Conservation (phyloP, 495 filamentous ascomycete genomes). For the Annulohypoxylon maeteangense region DNA sequence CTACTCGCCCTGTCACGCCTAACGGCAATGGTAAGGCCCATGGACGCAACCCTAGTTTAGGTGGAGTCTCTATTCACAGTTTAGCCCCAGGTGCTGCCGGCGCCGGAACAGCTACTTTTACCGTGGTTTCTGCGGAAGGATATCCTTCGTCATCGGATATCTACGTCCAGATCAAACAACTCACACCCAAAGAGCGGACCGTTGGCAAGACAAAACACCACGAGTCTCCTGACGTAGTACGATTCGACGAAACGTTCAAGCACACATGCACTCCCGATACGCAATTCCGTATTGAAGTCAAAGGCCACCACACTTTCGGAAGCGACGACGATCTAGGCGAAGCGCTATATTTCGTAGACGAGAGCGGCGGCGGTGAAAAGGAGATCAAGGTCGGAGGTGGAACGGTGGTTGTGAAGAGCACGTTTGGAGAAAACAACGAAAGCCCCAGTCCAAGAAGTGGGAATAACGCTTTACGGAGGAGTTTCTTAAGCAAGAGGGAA, state of each 20-base stretch:
- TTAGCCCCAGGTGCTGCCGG: constrained; percentile 67
- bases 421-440: constrained; percentile 60
- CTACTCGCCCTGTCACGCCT: constrained; percentile 51
- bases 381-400: constrained; percentile 74
- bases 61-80: constrained; percentile 67
- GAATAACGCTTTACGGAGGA: constrained; percentile 60
- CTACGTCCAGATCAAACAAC: constrained; percentile 76
- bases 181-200: constrained; percentile 74
- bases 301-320: constrained; percentile 83
- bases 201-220: constrained; percentile 87
- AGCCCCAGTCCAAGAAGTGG: constrained; percentile 47
- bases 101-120: constrained; percentile 81
- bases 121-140: constrained; percentile 79
- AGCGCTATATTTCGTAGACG: constrained; percentile 86
- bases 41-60: constrained; percentile 74
- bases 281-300: constrained; percentile 85
- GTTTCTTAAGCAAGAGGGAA: constrained; percentile 61
- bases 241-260: constrained; percentile 83
- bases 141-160: constrained; percentile 83
- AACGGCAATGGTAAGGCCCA: constrained; percentile 61
- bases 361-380: constrained; percentile 83
- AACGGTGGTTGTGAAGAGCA: constrained; percentile 71
- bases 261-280: constrained; percentile 82
- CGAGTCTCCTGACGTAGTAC: constrained; percentile 69
- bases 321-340: constrained; percentile 86